Conservation (phyloP, 257 asterid genomes). For the Nicotiana tomentosiformis region DNA sequence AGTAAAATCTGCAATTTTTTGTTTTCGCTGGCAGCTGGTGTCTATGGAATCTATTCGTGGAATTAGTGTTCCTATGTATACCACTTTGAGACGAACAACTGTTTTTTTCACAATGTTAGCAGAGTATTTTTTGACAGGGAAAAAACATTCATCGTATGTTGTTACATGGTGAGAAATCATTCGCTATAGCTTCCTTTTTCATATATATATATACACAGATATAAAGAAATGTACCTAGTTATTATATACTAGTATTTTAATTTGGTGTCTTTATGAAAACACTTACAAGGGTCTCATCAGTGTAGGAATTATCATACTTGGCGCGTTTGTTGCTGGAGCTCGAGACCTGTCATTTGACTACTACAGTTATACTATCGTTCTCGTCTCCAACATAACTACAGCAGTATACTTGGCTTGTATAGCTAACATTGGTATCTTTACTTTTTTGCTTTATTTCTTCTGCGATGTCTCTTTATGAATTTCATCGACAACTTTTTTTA, state of each 20-base stretch:
- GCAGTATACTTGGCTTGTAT: conserved; percentile 24
- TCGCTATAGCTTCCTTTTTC: not conserved
- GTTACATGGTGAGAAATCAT: conserved; percentile 13
- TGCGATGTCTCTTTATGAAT: not conserved
- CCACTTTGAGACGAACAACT: conserved; percentile 19
- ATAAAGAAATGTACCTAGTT: not conserved
- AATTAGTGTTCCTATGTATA: conserved; percentile 23
- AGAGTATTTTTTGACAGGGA: conserved; percentile 11
- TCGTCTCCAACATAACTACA: conserved; percentile 16
- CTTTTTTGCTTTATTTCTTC: not conserved
- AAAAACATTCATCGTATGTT: conserved; percentile 4
- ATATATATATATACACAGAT: not conserved
- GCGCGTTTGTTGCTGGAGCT: conserved; percentile 25
- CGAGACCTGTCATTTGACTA: conserved; percentile 19
- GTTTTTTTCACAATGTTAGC: conserved; percentile 22
- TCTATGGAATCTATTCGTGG: conserved; percentile 26
- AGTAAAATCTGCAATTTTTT: not conserved
- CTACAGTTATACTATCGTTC: conserved; percentile 15
- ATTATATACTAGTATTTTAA: not conserved
- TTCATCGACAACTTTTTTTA: not conserved
- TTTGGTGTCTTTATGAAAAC: not conserved
- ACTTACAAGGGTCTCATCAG: conserved; percentile 5
- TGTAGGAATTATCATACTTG: conserved; percentile 21
- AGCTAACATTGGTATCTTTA: conserved; percentile 14
- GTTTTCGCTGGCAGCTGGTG: conserved; percentile 2